phyloP scores from a whole-genome alignment of 176 grass and related monocot genomes.

The Phyllostachys edulis region DNA sequence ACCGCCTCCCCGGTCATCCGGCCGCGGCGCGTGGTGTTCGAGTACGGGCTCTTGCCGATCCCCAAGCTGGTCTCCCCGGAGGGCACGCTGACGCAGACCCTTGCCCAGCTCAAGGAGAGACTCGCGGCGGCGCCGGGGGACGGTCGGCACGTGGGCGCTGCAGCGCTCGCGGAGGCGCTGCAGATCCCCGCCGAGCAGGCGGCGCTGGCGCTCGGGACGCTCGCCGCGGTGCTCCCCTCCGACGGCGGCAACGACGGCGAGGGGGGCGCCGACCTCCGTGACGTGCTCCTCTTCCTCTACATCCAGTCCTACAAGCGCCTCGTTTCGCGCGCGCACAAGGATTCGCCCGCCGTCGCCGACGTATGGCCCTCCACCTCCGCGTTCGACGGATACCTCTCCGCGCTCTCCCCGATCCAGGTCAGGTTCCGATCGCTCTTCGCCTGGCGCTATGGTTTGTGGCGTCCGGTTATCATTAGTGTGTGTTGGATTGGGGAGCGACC shows the following conservation, averaged over 20 bases:
- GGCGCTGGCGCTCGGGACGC: conserved; percentile 72
- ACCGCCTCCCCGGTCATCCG: conserved; percentile 40
- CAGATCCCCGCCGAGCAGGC: conserved; percentile 87
- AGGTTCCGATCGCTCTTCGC: not conserved
- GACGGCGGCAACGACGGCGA: conserved; percentile 47
- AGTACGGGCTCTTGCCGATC: conserved; percentile 88
- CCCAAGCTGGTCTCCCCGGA: conserved; percentile 84
- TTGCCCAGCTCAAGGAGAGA: conserved; percentile 53
- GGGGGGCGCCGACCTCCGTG: conserved; percentile 60
- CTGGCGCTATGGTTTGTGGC: not conserved
- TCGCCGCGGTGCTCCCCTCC: conserved; percentile 66
- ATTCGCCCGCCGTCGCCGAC: conserved; percentile 76
- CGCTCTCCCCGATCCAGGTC: conserved; percentile 94
- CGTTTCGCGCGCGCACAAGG: conserved; percentile 78
- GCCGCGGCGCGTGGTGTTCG: conserved; percentile 87
- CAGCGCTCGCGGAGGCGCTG: conserved; percentile 65
- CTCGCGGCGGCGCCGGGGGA: conserved; percentile 30
- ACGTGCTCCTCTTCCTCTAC: conserved; percentile 87
- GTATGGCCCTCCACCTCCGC: conserved; percentile 95
- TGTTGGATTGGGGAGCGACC: conserved; percentile 9
- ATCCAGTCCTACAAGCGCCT: conserved; percentile 95
- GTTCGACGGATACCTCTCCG: conserved; percentile 85
- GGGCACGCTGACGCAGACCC: conserved; percentile 57
- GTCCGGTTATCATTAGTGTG: not conserved
- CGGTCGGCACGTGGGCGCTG: conserved; percentile 44